Evolutionary conservation across 2,329 filamentous ascomycete genomes (phyloP), one percentile per base, ranked within the genome.

Genomic region (Ceratocystis eucalypticola): DNA sequence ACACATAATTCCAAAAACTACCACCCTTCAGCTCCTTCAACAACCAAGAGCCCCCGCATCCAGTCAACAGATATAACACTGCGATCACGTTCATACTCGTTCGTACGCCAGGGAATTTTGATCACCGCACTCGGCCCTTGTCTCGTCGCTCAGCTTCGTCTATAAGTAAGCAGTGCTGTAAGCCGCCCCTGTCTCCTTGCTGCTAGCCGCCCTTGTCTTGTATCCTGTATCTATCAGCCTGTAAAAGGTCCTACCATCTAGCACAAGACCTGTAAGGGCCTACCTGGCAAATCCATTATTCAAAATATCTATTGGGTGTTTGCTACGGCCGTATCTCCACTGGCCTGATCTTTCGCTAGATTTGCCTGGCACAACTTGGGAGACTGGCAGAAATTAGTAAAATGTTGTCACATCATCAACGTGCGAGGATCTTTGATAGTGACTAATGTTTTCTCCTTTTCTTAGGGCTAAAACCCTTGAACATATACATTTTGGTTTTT

Each of bases 1-100:
- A n/a, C n/a, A 30, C 37, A 50, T 37, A 10, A 46, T 48, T 30
- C 25, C 37, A n/a, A 41, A 17, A 55, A 44, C 12, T 20, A 37
- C n/a, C n/a, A 30, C 22, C 22, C 61, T 69, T 67, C 2, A 50
- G 65, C 65, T 72, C 77, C 46, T 50, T 50, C 22, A n/a, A 22
- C 46, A n/a, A 2, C 46, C 22, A n/a, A n/a, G 46, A n/a, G 46
- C 17, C 46, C 6, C 5, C 22, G 17, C 46, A 50, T 50, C 46
- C 17, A n/a, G 7, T 20, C 17, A 50, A 7, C 46, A 7, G 6
- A n/a, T 22, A 50, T n/a, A 50, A 20, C 17, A 20, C 17, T 50
- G 17, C 17, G 20, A 50, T n/a, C 17, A n/a, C 46, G 1, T n/a
- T 1, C 46, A 37, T 37, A 3, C 33, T 12, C 10, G 8, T 10